Base-by-base conservation (phyloP, 306 rosid genomes). In the Gastrolobium villosum region DNA sequence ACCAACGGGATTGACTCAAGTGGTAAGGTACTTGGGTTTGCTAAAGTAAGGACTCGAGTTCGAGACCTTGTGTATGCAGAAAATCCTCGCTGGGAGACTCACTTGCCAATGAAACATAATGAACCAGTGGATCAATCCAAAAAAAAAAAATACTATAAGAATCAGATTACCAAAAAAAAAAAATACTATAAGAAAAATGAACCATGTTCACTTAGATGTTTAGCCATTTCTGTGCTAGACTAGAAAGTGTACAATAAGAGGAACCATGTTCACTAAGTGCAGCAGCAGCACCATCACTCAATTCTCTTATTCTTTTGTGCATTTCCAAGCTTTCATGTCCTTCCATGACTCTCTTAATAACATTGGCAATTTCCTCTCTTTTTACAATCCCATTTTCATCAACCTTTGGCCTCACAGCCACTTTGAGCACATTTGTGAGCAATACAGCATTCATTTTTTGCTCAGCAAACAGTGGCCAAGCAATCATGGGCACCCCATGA, bases 401-500 rank as follows among this genome's bases (percentile, higher is more conserved):
- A 10, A 15, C 40, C 3, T 57, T 59, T 10, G 80, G 41, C 20
- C 82, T 64, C 9, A 86, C 10, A 0, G 41, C 89, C 4, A 82
- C 81, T 71, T 45, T 65, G 0, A 81, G 46, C 10, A 7, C 63
- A 34, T 76, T 64, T 0, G 5, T 46, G 1, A 82, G 61, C 10
- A 13, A 4, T 0, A 11, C 10, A 0, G 79, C 82, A 71, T 82
- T 82, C 79, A 77, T 44, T 31, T 5, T 54, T 53, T 82, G 82
- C n/a, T 77, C 82, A 0, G 82, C 82, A 60, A 61, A 82, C 15
- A 82, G 35, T 2, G 82, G 86, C 86, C 86, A 82, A 0, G 32
- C 75, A 61, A 76, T 82, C 66, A 69, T 6, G 0, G 81, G 85
- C n/a, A 75, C 77, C 0, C 78, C 68, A 3, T 83, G 41, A 5